These are phyloP conservation scores for Umbelopsis ramanniana DNA, from an alignment of 192 early-diverging fungal species.

Conservation along the genomic window DNA sequence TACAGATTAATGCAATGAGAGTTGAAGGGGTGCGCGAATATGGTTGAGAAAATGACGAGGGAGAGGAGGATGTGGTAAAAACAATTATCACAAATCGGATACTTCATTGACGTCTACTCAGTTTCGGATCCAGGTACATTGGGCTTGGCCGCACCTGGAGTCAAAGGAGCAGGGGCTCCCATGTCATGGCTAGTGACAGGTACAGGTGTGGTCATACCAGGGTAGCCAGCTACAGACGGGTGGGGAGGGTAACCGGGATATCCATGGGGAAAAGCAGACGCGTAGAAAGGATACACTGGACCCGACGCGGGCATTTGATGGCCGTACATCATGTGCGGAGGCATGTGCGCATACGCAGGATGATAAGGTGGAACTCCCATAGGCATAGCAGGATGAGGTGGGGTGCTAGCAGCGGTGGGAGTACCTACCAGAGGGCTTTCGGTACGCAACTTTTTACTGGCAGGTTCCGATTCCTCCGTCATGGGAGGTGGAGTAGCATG, in stretches of 20 bases:
- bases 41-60: not conserved
- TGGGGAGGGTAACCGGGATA: slow-evolving; percentile 1
- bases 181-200: not conserved
- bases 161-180: not conserved
- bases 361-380: slow-evolving; percentile 5
- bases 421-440: not conserved
- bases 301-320: not conserved
- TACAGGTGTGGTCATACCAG: not conserved
- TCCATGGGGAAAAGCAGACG: slow-evolving; percentile 1
- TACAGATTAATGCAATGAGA: slow-evolving; percentile 9
- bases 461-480: not conserved
- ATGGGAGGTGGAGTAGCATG: not conserved
- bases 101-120: not conserved
- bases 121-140: not conserved
- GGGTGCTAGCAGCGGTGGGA: not conserved
- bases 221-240: not conserved
- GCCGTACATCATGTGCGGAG: slow-evolving; percentile 15
- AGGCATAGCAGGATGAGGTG: slow-evolving; percentile 8
- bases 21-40: not conserved
- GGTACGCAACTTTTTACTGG: not conserved
- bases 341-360: not conserved
- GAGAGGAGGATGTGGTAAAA: not conserved
- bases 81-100: not conserved
- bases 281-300: not conserved
- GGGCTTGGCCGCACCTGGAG: not conserved